Percentiles rank a stretch among this genome's conserved stretches.
Conservation (phyloP, 164 flowering plant species). For the Santalum album region DNA sequence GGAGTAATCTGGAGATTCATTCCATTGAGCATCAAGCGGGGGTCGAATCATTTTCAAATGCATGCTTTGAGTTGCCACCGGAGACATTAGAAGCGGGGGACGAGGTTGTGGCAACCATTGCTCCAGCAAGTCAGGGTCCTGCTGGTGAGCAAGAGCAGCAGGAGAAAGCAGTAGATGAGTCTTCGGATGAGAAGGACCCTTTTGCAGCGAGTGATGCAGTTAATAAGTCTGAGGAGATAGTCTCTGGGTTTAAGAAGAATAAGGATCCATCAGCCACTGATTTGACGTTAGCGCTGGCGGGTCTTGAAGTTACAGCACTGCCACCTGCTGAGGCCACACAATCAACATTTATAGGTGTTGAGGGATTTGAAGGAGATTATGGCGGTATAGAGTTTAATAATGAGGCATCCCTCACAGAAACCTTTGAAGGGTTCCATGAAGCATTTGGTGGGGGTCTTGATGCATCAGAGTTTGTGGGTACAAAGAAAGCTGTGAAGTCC, state of each 20-base stretch:
- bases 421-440: constrained; percentile 81
- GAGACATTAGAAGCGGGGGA: constrained; percentile 87
- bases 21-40: constrained; percentile 51
- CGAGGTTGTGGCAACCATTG: constrained; percentile 54
- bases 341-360: constrained; percentile 70
- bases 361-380: constrained; percentile 95
- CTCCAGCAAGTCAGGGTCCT: constrained; percentile 16
- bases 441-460: constrained; percentile 99
- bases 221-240: constrained; percentile 59
- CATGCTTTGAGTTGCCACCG: constrained; percentile 62
- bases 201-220: constrained; percentile 91
- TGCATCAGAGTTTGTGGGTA: constrained; percentile 81
- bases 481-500: constrained; percentile 40
- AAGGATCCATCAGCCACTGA: constrained; percentile 48
- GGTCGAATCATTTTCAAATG: constrained; percentile 52
- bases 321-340: constrained; percentile 93
- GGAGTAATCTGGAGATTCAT: constrained; percentile 44
- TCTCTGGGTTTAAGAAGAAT: constrained; percentile 81
- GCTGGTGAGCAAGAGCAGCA: constrained; percentile 26
- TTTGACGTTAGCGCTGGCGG: constrained; percentile 59
- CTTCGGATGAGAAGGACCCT: constrained; percentile 57
- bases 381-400: constrained; percentile 86
- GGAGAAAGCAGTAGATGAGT: constrained; percentile 34
- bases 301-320: constrained; percentile 74
- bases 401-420: constrained; percentile 64